Percentiles rank a stretch among this genome's conserved stretches.
Evolutionary conservation across 352 stramenopile species (phyloP).

Genomic region (Plasmopara viticola): DNA sequence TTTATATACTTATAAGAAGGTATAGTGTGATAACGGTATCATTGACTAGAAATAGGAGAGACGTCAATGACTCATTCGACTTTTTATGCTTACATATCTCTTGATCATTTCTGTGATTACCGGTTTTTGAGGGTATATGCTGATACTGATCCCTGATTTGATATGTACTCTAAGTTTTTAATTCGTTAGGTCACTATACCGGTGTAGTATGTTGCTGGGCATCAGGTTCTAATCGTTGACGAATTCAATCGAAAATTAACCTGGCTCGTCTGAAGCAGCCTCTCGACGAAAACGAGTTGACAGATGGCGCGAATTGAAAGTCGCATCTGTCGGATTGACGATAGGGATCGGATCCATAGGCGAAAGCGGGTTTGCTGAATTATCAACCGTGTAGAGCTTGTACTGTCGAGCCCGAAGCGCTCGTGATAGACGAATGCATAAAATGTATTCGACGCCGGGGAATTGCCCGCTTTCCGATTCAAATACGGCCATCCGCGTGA

Average conservation of each 20-base stretch:
- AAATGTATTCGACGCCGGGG: constrained; percentile 1
- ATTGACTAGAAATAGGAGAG: too few species aligned
- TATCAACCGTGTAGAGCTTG: background rate
- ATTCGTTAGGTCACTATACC: too few species aligned
- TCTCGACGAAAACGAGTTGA: background rate
- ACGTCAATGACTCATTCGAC: too few species aligned
- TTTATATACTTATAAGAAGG: too few species aligned
- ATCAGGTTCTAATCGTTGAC: background rate
- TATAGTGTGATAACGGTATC: too few species aligned
- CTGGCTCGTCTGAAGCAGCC: background rate
- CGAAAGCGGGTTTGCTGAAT: background rate
- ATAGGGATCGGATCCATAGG: background rate
- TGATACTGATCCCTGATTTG: too few species aligned
- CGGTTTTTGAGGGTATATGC: too few species aligned
- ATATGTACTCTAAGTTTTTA: too few species aligned
- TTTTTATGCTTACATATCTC: too few species aligned
- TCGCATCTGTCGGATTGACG: background rate
- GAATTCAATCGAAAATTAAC: background rate
- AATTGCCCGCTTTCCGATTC: background rate
- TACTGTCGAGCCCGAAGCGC: background rate
- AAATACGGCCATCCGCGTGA: background rate
- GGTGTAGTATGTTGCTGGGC: too few species aligned
- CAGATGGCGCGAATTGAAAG: constrained; percentile 1
- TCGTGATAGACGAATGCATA: background rate
- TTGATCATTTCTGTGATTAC: too few species aligned